These are phyloP conservation scores for Botryotinia calthae DNA, from an alignment of 2,329 filamentous ascomycete species.

Conservation along the genomic window DNA sequence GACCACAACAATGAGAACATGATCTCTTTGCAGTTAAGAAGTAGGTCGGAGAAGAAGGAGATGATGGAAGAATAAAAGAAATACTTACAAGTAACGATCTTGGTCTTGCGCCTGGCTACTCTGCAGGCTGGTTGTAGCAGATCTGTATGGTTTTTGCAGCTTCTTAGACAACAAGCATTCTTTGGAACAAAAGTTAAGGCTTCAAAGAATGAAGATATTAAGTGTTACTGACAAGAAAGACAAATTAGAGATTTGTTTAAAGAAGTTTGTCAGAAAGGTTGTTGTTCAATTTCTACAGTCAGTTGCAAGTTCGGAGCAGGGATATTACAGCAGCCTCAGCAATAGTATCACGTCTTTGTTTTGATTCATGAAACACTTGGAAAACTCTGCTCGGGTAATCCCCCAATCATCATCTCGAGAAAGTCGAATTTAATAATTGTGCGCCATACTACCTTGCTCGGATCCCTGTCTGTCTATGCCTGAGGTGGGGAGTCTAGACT, in stretches of 20 bases:
- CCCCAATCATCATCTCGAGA: background rate
- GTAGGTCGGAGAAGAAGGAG: background rate
- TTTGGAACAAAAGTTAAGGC: background rate
- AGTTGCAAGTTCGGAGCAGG: background rate
- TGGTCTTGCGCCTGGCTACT: background rate
- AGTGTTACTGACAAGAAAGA: background rate
- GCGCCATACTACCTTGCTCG: background rate
- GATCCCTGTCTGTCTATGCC: background rate
- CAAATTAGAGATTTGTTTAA: background rate
- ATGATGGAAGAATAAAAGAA: background rate
- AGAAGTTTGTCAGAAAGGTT: background rate
- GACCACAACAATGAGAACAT: background rate
- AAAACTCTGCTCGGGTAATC: background rate
- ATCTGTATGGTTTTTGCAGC: background rate
- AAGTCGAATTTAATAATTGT: background rate
- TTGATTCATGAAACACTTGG: background rate
- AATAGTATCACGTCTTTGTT: background rate
- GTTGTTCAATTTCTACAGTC: background rate
- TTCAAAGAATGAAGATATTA: background rate
- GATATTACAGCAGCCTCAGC: background rate
- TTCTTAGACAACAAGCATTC: background rate
- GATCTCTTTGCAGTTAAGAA: background rate
- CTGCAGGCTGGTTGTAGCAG: background rate
- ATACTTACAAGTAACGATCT: background rate
- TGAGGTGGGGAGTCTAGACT: slow-evolving; percentile 8